Percentiles rank a stretch among this genome's conserved stretches.
phyloP scores from a whole-genome alignment of 1,284 basidiomycete species.

The Coriolopsis trogii region DNA sequence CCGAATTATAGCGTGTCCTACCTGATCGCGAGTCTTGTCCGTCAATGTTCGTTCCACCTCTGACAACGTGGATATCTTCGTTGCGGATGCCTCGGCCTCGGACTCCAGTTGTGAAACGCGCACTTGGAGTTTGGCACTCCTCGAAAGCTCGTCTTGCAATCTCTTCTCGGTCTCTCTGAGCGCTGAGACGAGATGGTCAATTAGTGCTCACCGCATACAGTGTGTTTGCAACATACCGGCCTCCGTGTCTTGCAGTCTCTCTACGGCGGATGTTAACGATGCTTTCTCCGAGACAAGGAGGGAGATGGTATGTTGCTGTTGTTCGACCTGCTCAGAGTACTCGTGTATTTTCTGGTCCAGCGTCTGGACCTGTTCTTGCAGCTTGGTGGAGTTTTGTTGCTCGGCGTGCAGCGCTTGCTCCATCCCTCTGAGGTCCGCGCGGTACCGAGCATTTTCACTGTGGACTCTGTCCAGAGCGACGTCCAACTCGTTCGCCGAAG shows the following conservation, averaged over 20 bases:
- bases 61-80: slow-evolving; percentile 45
- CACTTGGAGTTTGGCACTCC: slow-evolving; percentile 42
- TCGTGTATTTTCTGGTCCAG: slow-evolving; percentile 29
- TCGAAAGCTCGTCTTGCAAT: slow-evolving; percentile 47
- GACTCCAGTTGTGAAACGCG: slow-evolving; percentile 46
- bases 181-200: slow-evolving; percentile 38
- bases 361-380: slow-evolving; percentile 27
- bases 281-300: slow-evolving; percentile 44
- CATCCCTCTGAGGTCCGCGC: slow-evolving; percentile 21
- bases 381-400: slow-evolving; percentile 18
- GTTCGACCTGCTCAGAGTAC: slow-evolving; percentile 27
- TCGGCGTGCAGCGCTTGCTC: slow-evolving; percentile 25
- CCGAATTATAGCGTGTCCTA: slow-evolving; percentile 29
- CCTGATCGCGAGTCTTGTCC: slow-evolving; percentile 67
- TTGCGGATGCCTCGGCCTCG: slow-evolving; percentile 34
- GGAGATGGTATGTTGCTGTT: slow-evolving; percentile 41
- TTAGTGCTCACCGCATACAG: background rate
- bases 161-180: slow-evolving; percentile 46
- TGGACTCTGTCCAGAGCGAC: slow-evolving; percentile 6
- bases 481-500: background rate
- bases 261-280: slow-evolving; percentile 34
- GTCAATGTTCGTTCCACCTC: slow-evolving; percentile 55
- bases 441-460: background rate
- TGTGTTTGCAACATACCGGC: slow-evolving; percentile 31
- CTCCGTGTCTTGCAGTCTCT: slow-evolving; percentile 38